Percentiles rank a stretch among this genome's conserved stretches.
These are phyloP conservation scores for Micractinium sp. DNA, from an alignment of 139 green algal species.

Conservation along the genomic window DNA sequence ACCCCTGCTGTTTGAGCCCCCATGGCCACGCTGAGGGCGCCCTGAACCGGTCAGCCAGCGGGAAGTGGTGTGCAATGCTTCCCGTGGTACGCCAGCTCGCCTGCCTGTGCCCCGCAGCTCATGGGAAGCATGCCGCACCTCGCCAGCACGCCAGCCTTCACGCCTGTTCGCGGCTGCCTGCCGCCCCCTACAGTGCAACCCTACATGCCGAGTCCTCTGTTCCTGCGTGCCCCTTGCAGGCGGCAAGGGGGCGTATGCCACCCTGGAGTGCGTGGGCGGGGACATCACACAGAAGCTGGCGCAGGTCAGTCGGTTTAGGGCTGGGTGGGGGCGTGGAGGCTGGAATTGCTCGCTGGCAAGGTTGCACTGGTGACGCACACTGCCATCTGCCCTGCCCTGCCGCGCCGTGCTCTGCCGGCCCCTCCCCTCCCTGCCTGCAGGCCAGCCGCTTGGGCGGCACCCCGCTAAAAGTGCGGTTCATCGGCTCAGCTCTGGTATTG, in stretches of 20 bases:
- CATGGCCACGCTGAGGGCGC: no score
- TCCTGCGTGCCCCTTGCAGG: neutral
- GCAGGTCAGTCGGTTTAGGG: neutral
- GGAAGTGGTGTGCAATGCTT: neutral
- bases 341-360: no score
- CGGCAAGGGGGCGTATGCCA: slow-evolving; percentile 39
- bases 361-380: no score
- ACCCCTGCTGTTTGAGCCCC: neutral
- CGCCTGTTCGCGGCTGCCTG: neutral
- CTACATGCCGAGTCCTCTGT: neutral
- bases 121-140: neutral
- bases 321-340: neutral
- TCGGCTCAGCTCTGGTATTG: no score
- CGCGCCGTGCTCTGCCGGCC: neutral
- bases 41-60: no score
- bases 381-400: neutral
- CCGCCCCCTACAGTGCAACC: neutral
- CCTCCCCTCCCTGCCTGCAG: neutral
- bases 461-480: no score
- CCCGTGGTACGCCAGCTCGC: neutral
- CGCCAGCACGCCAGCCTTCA: neutral
- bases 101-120: no score
- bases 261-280: slow-evolving; percentile 56
- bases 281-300: slow-evolving; percentile 31
- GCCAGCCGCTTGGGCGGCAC: neutral